Base-by-base conservation (phyloP, 441 rosid species). In the Gossypium lobatum region DNA sequence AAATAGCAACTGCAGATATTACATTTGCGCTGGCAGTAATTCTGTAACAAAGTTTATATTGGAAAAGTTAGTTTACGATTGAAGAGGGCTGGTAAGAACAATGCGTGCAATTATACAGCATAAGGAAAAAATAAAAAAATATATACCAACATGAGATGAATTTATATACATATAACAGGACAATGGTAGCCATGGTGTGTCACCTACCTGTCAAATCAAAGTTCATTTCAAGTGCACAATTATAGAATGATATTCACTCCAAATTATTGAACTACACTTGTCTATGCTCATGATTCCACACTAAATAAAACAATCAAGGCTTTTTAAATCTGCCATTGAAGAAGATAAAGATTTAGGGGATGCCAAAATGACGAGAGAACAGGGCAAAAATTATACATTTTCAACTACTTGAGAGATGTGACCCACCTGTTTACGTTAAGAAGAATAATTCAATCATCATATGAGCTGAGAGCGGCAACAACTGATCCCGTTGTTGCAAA, bases 381-480 rank as follows among this genome's bases (percentile, higher is more conserved):
- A 21, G 67, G 67, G 26, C 25, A 20, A 52, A 17, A 4, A 20
- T 5, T 45, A 42, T 60, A 52, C 8, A 37, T 5, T 53, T 61
- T 48, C 28, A 11, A 60, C 26, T 62, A 20, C 50, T 68, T 75
- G 20, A 2, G 34, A 59, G 64, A 25, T 59, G 71, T 46, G 65
- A 62, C 85, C 75, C 71, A 86, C 85, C 86, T 84, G 75, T 64
- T 74, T 60, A 13, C 17, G 10, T 50, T 37, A 58, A 58, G 63
- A 57, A 11, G 45, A 48, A 59, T 73, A 69, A 71, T 81, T 86
- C 85, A 89, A 77, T 88, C 88, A 28, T 85, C 84, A 37, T 84
- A 90, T 71, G 90, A 60, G 81, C 92, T 95, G 76, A 93, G 87
- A 69, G 96, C 99, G 13, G 91, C 91, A 25, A 93, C 92, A 72